Conservation (phyloP, 2,329 filamentous ascomycete species). For the Pseudogymnoascus sp. region DNA sequence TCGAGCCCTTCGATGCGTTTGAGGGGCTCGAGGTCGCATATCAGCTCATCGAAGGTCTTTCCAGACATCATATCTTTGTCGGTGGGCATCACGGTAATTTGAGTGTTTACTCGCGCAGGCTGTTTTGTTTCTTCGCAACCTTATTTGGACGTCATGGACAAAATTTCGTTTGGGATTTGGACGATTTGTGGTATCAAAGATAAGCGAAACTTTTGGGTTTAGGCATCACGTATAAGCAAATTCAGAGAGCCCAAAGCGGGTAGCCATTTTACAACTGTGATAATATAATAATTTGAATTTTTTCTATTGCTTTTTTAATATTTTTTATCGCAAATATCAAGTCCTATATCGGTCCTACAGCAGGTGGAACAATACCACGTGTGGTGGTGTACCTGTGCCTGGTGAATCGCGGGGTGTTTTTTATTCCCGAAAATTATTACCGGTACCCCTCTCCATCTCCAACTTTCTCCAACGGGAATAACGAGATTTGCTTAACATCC, state of each 20-base stretch:
- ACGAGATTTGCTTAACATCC: not conserved
- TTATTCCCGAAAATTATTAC: not conserved
- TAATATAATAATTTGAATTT: not conserved
- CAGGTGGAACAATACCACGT: not conserved
- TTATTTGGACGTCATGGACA: conserved; percentile 1
- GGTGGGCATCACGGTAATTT: not conserved
- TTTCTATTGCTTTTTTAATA: not conserved
- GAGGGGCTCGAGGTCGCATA: not conserved
- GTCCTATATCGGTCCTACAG: not conserved
- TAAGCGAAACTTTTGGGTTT: conserved; percentile 6
- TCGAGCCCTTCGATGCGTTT: not conserved
- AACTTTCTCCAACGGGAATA: conserved; percentile 7
- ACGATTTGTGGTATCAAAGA: conserved; percentile 3
- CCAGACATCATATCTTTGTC: not conserved
- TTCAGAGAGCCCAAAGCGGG: not conserved
- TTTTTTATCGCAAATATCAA: not conserved
- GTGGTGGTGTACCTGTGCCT: not conserved
- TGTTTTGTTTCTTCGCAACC: not conserved
- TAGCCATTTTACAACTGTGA: not conserved
- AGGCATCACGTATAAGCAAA: not conserved
- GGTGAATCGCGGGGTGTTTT: not conserved
- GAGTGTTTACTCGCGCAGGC: not conserved
- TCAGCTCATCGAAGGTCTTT: conserved; percentile 3
- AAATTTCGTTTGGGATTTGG: not conserved
- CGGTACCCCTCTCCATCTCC: not conserved